Percentiles rank a stretch among this genome's conserved stretches.
Conservation (phyloP, 1,284 basidiomycete genomes). For the Cronartium quercuum region DNA sequence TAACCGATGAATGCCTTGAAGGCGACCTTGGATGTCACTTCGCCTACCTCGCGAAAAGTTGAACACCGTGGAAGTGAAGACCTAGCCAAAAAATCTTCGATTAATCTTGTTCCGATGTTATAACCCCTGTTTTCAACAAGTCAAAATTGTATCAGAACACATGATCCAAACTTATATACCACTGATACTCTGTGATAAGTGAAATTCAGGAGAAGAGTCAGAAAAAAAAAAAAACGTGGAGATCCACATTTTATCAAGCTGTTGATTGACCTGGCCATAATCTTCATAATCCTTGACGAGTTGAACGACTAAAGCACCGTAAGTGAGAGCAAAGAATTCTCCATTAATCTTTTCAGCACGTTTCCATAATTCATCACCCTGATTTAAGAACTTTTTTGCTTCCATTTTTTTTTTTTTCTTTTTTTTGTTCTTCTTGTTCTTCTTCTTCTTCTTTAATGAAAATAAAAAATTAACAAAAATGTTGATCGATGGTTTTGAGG, state of each 20-base stretch:
- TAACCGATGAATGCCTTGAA: conserved; percentile 98
- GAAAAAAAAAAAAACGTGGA: background rate
- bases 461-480: no score
- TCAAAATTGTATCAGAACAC: background rate
- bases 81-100: conserved; percentile 94
- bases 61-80: conserved; percentile 75
- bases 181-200: background rate
- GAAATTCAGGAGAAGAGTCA: background rate
- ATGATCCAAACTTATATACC: background rate
- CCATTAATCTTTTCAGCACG: conserved; percentile 60
- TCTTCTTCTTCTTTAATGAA: no score
- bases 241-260: conserved; percentile 59
- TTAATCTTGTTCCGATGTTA: conserved; percentile 90
- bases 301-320: conserved; percentile 95
- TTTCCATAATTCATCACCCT: conserved; percentile 43
- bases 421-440: background rate
- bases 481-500: no score
- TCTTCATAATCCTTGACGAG: conserved; percentile 99
- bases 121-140: conserved; percentile 68
- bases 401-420: conserved; percentile 10
- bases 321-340: conserved; percentile 93
- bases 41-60: conserved; percentile 88
- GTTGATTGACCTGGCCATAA: conserved; percentile 70
- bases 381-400: conserved; percentile 19
- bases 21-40: conserved; percentile 70